Evolutionary conservation across 2,329 filamentous ascomycete genomes (phyloP).

Genomic region (Aspergillus intermedius): DNA sequence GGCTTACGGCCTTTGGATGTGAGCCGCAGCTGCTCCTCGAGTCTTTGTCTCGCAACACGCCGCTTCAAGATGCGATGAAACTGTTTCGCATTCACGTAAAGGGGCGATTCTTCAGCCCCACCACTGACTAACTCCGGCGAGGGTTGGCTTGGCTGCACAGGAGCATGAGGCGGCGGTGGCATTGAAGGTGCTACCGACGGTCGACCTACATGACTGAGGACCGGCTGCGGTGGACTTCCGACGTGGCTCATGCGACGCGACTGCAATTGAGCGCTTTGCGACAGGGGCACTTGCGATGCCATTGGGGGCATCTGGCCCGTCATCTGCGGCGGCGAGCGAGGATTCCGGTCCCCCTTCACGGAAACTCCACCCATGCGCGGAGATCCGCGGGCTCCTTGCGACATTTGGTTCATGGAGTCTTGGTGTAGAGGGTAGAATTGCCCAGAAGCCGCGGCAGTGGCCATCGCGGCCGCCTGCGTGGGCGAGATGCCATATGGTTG

Average conservation of each 20-base stretch:
- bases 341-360: conserved; percentile 67
- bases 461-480: conserved; percentile 88
- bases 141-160: conserved; percentile 61
- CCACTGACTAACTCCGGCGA: conserved; percentile 72
- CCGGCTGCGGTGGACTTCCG: conserved; percentile 67
- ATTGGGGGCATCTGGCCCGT: conserved; percentile 50
- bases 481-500: conserved; percentile 68
- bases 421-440: conserved; percentile 69
- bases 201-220: conserved; percentile 63
- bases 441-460: conserved; percentile 83
- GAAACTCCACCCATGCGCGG: conserved; percentile 65
- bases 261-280: conserved; percentile 53
- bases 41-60: conserved; percentile 81
- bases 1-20: conserved; percentile 95
- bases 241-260: conserved; percentile 68
- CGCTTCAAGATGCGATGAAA: conserved; percentile 96
- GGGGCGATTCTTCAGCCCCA: conserved; percentile 77
- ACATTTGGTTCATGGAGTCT: conserved; percentile 59
- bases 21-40: conserved; percentile 85
- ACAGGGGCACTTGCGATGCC: conserved; percentile 43
- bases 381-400: conserved; percentile 55
- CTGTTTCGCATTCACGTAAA: conserved; percentile 98
- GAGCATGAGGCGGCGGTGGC: conserved; percentile 48
- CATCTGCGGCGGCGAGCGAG: conserved; percentile 70
- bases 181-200: conserved; percentile 47